A percentile compares a stretch with the other conserved stretches of the same genome.
phyloP scores from a whole-genome alignment of 495 filamentous ascomycete species.

The Glonium stellatum region DNA sequence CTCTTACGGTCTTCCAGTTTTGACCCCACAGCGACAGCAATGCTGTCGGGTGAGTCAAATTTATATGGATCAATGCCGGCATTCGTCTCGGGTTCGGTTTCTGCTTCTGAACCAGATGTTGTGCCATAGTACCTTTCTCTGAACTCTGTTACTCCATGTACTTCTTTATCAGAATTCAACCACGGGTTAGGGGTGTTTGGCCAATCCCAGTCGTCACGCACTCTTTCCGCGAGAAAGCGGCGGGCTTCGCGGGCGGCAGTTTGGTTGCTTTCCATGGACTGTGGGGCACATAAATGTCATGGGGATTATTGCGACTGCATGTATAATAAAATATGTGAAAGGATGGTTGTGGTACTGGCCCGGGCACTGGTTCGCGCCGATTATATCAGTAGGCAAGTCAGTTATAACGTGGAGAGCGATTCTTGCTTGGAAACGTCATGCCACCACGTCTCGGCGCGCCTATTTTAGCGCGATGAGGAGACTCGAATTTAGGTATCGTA shows the following conservation, averaged over 20 bases:
- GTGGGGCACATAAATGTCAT: neutral
- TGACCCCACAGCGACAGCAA: slow-evolving; percentile 38
- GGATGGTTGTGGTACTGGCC: no score
- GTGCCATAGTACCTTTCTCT: slow-evolving; percentile 38
- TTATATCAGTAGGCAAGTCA: no score
- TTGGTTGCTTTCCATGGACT: slow-evolving; percentile 20
- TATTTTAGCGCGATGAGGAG: no score
- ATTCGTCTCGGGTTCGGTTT: neutral
- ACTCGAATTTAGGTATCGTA: no score
- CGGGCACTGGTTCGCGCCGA: no score
- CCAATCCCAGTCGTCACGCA: slow-evolving; percentile 53
- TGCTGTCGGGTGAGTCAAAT: slow-evolving; percentile 57
- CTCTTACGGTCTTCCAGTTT: slow-evolving; percentile 46
- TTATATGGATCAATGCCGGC: slow-evolving; percentile 44
- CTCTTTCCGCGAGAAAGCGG: slow-evolving; percentile 43
- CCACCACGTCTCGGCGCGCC: neutral
- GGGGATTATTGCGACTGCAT: no score
- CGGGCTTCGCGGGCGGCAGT: slow-evolving; percentile 30
- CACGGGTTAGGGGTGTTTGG: slow-evolving; percentile 36
- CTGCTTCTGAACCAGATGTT: slow-evolving; percentile 14
- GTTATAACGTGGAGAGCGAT: no score
- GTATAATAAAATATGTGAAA: no score
- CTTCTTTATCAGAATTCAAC: slow-evolving; percentile 23
- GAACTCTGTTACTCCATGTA: slow-evolving; percentile 37
- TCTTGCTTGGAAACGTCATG: neutral